These are phyloP conservation scores for Phytophthora brassicae DNA, from an alignment of 352 stramenopile species.

Conservation along the genomic window DNA sequence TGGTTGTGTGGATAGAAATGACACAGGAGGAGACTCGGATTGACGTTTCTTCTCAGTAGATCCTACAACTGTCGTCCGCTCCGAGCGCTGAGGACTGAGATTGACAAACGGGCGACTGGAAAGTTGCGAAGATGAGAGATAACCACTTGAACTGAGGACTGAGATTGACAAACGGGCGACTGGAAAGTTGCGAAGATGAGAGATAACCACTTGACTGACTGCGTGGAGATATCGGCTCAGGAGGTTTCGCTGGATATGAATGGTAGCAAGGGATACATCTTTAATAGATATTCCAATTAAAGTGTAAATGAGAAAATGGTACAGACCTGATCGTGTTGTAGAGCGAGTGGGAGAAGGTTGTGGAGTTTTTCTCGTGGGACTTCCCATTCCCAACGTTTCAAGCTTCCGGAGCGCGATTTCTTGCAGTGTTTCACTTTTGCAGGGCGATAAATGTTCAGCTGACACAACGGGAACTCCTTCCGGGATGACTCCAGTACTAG, in stretches of 20 bases:
- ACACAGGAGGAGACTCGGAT: slow-evolving; percentile 13
- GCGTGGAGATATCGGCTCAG: slow-evolving; percentile 3
- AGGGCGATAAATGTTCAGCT: slow-evolving; percentile 38
- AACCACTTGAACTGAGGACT: slow-evolving; percentile 17
- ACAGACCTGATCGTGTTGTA: slow-evolving; percentile 26
- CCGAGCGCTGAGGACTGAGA: not conserved
- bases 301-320: not conserved
- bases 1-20: slow-evolving; percentile 20
- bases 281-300: slow-evolving; percentile 2
- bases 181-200: slow-evolving; percentile 7
- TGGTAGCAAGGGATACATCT: not conserved
- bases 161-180: slow-evolving; percentile 4
- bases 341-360: slow-evolving; percentile 20
- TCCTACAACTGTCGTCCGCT: slow-evolving; percentile 1
- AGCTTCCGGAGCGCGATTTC: slow-evolving; percentile 47
- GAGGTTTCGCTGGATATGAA: slow-evolving; percentile 15
- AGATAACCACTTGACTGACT: slow-evolving; percentile 12
- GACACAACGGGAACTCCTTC: slow-evolving; percentile 51
- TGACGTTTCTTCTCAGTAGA: slow-evolving; percentile 3
- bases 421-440: slow-evolving; percentile 45
- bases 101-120: slow-evolving; percentile 9
- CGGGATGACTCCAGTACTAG: slow-evolving; percentile 26
- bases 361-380: slow-evolving; percentile 18
- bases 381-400: slow-evolving; percentile 35
- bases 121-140: slow-evolving; percentile 4